Conservation (phyloP, 169 alveolate genomes). For the Cryptosporidium ubiquitum region DNA sequence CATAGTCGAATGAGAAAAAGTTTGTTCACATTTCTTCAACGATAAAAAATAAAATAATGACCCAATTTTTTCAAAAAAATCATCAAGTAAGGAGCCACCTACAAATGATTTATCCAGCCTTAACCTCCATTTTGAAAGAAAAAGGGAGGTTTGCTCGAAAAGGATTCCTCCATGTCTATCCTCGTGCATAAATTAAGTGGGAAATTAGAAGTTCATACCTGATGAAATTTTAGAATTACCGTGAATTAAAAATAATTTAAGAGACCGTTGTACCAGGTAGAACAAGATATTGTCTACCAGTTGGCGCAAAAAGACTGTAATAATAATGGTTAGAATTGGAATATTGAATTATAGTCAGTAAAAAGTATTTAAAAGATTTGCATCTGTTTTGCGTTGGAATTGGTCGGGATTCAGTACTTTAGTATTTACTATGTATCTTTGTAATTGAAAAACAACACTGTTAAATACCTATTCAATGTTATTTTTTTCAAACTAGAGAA, state of each 20-base stretch:
- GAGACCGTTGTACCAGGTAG: not conserved
- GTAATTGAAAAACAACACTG: conserved; percentile 22
- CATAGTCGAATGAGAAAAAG: not conserved
- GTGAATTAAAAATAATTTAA: not conserved
- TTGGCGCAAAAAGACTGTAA: not conserved
- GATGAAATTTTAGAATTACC: not conserved
- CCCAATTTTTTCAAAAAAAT: conserved; percentile 33
- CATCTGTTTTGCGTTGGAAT: too few species aligned
- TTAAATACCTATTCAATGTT: conserved; percentile 19
- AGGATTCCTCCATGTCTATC: not conserved
- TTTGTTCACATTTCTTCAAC: not conserved
- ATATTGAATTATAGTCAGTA: too few species aligned
- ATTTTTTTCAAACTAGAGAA: not conserved
- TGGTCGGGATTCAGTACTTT: not conserved
- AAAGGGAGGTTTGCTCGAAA: not conserved
- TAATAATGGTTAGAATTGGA: too few species aligned
- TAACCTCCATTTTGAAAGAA: conserved; percentile 47
- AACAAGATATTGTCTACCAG: not conserved
- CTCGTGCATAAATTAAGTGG: not conserved
- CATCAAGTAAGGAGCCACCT: conserved; percentile 25
- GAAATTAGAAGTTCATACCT: not conserved
- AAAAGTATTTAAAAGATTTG: too few species aligned
- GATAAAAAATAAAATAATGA: not conserved
- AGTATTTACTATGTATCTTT: not conserved
- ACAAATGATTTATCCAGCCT: conserved; percentile 5